Base-by-base conservation (phyloP, 305 asterid genomes). In the Fraxinus velutina region DNA sequence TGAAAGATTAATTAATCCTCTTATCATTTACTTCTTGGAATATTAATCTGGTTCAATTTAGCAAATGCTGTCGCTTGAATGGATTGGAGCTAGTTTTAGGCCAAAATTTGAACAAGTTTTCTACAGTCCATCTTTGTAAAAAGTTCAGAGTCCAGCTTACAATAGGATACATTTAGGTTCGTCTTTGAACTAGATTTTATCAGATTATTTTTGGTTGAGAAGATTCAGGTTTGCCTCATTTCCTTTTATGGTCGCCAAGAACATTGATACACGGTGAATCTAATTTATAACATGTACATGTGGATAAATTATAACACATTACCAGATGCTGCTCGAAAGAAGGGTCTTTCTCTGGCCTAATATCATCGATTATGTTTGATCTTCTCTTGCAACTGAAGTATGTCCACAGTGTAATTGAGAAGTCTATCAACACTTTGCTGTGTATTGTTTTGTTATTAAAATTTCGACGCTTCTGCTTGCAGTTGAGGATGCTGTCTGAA, bases 401-500 rank as follows among this genome's bases (percentile, higher is more conserved):
- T 62, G 70, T 36, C 55, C 27, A 15, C 75, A 17, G 13, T 3
- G 52, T 22, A 34, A 55, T 60, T 30, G 37, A 71, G 22, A 7
- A 77, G 30, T 19, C 4, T 75, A 0, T 75, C 44, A 64, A 62
- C 66, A 44, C 52, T 60, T 72, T 74, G 74, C 12, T 10, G 42
- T 6, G 44, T 70, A 60, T 24, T 73, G 57, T 6, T 73, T 36
- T 70, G 34, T 81, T 36, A 81, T 78, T 77, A 50, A 80, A 60
- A 21, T 32, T 76, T 30, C 17, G 19, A 66, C 21, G 37, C 60
- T 75, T 10, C 36, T 76, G 57, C 78, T 74, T 87, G 88, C 90
- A 88, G 87, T 36, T 39, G 72, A 66, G 76, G 37, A 68, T 37
- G 37, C 76, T 73, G 13, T 81, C 19, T 19, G n/a, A 68, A 73